These are phyloP conservation scores for Barnettozyma vustinii DNA, from an alignment of 805 yeast genomes.

Conservation along the genomic window DNA sequence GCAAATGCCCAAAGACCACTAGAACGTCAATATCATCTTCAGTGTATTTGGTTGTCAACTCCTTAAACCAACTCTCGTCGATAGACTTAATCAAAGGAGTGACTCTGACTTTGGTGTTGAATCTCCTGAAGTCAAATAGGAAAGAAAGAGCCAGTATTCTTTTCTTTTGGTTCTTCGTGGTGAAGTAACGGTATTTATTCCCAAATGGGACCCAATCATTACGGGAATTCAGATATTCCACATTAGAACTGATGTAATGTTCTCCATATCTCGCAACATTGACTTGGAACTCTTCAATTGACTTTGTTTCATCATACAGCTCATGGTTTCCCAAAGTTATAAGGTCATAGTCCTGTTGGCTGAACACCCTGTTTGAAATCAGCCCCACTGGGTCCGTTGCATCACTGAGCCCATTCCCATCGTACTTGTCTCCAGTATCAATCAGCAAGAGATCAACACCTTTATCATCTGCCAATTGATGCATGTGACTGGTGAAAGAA, in stretches of 20 bases:
- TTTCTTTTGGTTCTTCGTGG: conserved; percentile 46
- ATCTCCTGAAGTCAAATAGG: conserved; percentile 65
- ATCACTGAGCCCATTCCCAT: conserved; percentile 89
- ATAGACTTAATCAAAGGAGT: conserved; percentile 52
- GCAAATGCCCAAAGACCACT: conserved; percentile 75
- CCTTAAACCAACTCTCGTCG: conserved; percentile 58
- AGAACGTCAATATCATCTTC: conserved; percentile 54
- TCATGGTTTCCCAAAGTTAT: conserved; percentile 91
- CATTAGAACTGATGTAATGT: conserved; percentile 67
- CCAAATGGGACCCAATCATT: conserved; percentile 62
- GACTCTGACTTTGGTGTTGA: conserved; percentile 58
- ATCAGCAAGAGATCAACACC: conserved; percentile 65
- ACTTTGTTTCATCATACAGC: conserved; percentile 61
- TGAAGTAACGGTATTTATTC: conserved; percentile 55
- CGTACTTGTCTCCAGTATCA: conserved; percentile 92
- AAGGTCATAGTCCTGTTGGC: conserved; percentile 63
- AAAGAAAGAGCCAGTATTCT: conserved; percentile 71
- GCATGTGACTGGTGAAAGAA: conserved; percentile 56
- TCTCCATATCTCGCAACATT: conserved; percentile 57
- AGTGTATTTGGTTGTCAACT: conserved; percentile 30
- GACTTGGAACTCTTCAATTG: conserved; percentile 57
- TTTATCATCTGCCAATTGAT: conserved; percentile 34
- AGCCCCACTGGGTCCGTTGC: conserved; percentile 69
- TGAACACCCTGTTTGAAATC: conserved; percentile 56
- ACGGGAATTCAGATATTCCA: conserved; percentile 45